Percentiles rank a stretch among this genome's conserved stretches.
Conservation (phyloP, 495 filamentous ascomycete species). For the Podospora australis region DNA sequence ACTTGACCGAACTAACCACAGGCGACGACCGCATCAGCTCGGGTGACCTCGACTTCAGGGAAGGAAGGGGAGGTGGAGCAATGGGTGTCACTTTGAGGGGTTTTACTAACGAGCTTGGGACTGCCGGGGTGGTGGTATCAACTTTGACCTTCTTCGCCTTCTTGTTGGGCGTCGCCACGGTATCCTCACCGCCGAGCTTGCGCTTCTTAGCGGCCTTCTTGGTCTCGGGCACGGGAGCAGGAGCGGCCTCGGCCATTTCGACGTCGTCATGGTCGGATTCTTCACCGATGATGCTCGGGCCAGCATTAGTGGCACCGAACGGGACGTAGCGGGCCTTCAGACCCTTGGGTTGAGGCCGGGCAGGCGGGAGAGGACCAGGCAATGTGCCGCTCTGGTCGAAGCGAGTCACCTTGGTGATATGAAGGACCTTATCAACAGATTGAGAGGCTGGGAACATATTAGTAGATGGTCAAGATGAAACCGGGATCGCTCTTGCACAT, state of each 20-base stretch:
- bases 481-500: constrained; percentile 19
- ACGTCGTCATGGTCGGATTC: constrained; percentile 24
- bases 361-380: constrained; percentile 18
- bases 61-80: constrained; percentile 19
- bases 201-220: constrained; percentile 37
- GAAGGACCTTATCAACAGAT: constrained; percentile 35
- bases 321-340: constrained; percentile 38
- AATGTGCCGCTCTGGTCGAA: constrained; percentile 25
- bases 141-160: constrained; percentile 27
- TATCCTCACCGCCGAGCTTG: constrained; percentile 26
- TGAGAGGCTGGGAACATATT: constrained; percentile 24
- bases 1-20: constrained; percentile 2
- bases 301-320: constrained; percentile 30
- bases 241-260: constrained; percentile 24
- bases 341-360: constrained; percentile 40
- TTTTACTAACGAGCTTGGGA: constrained; percentile 1
- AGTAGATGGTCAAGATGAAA: constrained; percentile 1
- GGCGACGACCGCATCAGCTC: not conserved
- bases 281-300: constrained; percentile 13
- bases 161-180: constrained; percentile 14
- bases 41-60: too few species aligned
- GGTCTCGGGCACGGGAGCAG: constrained; percentile 1
- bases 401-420: constrained; percentile 38
- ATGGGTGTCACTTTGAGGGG: constrained; percentile 24
- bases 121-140: constrained; percentile 3